These are phyloP conservation scores for Goniomonas avonlea DNA, from an alignment of 78 protist species.

Conservation along the genomic window DNA sequence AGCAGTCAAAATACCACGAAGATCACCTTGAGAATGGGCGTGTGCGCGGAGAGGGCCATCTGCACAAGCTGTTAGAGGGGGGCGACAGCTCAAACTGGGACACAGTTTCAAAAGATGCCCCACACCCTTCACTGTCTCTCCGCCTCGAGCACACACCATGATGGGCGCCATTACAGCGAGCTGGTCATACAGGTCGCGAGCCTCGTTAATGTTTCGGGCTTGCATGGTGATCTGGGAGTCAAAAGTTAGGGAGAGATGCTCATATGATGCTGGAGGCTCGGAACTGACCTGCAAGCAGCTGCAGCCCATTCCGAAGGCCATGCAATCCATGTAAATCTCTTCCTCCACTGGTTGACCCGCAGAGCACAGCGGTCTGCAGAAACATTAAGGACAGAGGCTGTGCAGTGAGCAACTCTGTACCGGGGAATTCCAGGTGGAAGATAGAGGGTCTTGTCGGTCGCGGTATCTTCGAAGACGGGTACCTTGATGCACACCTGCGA, in stretches of 20 bases:
- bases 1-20: too few relatives aligned
- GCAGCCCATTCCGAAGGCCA: slow-evolving; percentile 97
- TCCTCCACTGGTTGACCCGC: too few relatives aligned
- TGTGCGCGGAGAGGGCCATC: slow-evolving; percentile 51
- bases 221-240: slow-evolving; percentile 71
- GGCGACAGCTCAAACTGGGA: too few relatives aligned
- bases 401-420: not conserved
- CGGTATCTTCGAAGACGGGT: slow-evolving; percentile 74
- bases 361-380: not conserved
- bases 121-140: not conserved
- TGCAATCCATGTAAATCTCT: slow-evolving; percentile 88
- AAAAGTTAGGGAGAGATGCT: not conserved
- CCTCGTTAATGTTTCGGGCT: slow-evolving; percentile 62
- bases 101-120: not conserved
- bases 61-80: too few relatives aligned
- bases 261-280: too few relatives aligned
- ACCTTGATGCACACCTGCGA: slow-evolving; percentile 54
- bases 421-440: not conserved
- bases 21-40: slow-evolving; percentile 77
- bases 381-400: not conserved
- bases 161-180: slow-evolving; percentile 50
- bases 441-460: slow-evolving; percentile 31
- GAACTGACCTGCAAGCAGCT: slow-evolving; percentile 87
- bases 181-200: slow-evolving; percentile 83
- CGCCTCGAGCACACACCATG: slow-evolving; percentile 16